Percentiles rank a stretch among this genome's conserved stretches.
These are phyloP conservation scores for Niveomyces coronatus DNA, from an alignment of 2,329 filamentous ascomycete genomes.

Conservation along the genomic window DNA sequence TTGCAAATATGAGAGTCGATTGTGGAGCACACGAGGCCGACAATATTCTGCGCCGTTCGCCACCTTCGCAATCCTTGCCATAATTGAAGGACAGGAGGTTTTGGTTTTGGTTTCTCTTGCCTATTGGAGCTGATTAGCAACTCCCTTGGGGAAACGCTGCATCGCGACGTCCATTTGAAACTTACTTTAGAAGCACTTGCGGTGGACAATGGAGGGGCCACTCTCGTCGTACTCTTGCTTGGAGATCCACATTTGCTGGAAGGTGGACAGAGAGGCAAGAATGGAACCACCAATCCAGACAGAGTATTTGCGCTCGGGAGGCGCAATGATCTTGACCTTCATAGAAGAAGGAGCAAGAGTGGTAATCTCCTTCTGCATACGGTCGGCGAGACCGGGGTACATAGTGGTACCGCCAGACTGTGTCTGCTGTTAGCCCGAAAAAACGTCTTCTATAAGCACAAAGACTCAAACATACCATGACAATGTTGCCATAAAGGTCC, in stretches of 20 bases:
- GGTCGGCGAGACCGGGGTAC: constrained; percentile 99
- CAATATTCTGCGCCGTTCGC: constrained; percentile 32
- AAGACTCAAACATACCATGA: constrained; percentile 70
- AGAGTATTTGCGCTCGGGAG: constrained; percentile 99
- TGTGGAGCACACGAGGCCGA: constrained; percentile 37
- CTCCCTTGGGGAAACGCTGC: neutral
- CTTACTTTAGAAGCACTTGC: constrained; percentile 99
- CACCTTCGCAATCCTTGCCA: constrained; percentile 35
- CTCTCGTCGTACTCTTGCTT: constrained; percentile 99
- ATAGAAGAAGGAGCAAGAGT: constrained; percentile 97
- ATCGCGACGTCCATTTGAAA: neutral
- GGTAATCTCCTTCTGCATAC: constrained; percentile 99
- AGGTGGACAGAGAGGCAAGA: constrained; percentile 96
- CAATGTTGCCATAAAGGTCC: constrained; percentile 99
- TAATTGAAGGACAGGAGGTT: constrained; percentile 24
- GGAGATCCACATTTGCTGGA: constrained; percentile 99
- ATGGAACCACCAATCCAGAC: constrained; percentile 99
- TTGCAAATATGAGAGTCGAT: constrained; percentile 45
- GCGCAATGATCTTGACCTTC: constrained; percentile 99
- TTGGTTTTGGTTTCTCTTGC: constrained; percentile 22
- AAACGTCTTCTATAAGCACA: neutral
- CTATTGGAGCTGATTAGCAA: constrained; percentile 18
- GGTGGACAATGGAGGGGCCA: constrained; percentile 97
- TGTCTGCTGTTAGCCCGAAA: constrained; percentile 22
- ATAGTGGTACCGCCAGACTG: constrained; percentile 99